Conservation (phyloP, 495 filamentous ascomycete genomes). For the Clavariopsis aquatica region DNA sequence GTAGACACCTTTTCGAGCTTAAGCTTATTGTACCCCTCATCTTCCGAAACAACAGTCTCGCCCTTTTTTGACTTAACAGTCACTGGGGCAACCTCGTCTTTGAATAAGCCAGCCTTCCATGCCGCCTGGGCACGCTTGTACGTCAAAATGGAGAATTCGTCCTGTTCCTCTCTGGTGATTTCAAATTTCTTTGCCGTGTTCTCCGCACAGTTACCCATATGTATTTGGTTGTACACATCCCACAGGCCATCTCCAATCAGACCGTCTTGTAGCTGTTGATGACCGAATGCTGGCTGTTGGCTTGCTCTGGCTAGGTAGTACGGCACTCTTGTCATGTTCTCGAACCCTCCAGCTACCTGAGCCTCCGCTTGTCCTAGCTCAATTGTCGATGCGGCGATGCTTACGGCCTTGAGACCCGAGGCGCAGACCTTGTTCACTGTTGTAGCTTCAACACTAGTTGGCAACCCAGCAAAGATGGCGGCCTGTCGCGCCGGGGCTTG, state of each 20-base stretch:
- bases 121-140: conserved; percentile 86
- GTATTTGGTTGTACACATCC: conserved; percentile 94
- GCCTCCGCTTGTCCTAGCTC: conserved; percentile 84
- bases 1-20: conserved; percentile 80
- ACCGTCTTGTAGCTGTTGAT: conserved; percentile 84
- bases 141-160: conserved; percentile 82
- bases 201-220: conserved; percentile 99
- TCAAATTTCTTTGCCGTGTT: conserved; percentile 84
- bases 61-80: conserved; percentile 83
- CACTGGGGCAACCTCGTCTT: conserved; percentile 83
- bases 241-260: conserved; percentile 93
- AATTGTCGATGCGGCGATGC: conserved; percentile 88
- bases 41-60: conserved; percentile 68
- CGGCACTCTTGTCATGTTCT: conserved; percentile 93
- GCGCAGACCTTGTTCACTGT: conserved; percentile 98
- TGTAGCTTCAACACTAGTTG: conserved; percentile 73
- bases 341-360: conserved; percentile 92
- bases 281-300: conserved; percentile 77
- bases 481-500: conserved; percentile 94
- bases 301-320: conserved; percentile 82
- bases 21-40: conserved; percentile 85
- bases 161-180: conserved; percentile 80
- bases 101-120: conserved; percentile 78
- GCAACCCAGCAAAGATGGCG: conserved; percentile 80
- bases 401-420: conserved; percentile 89